These are phyloP conservation scores for Cynara cardunculus DNA, from an alignment of 129 eudicot species.

Conservation along the genomic window DNA sequence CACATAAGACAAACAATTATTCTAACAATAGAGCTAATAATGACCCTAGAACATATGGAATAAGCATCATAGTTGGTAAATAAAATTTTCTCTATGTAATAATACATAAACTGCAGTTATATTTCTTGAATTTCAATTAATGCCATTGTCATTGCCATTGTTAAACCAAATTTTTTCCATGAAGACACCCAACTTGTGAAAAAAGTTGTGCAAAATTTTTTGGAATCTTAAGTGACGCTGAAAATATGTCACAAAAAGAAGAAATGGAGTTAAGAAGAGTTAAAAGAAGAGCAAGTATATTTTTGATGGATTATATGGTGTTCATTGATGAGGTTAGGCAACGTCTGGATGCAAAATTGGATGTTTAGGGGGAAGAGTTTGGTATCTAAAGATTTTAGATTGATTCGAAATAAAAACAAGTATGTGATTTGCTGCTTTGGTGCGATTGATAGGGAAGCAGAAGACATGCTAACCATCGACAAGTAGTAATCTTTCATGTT, in stretches of 20 bases:
- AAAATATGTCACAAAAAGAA: too few relatives aligned
- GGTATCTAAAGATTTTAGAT: neutral
- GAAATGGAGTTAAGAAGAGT: too few relatives aligned
- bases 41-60: neutral
- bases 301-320: neutral
- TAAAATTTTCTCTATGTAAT: neutral
- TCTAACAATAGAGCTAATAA: neutral
- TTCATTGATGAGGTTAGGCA: neutral
- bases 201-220: too few relatives aligned
- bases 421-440: neutral
- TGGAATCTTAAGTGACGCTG: too few relatives aligned
- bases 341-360: neutral
- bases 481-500: neutral
- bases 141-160: neutral
- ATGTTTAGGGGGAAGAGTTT: neutral
- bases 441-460: neutral
- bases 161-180: too few relatives aligned
- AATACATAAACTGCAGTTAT: neutral
- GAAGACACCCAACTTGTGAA: too few relatives aligned
- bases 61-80: neutral
- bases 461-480: neutral
- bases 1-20: neutral
- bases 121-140: neutral
- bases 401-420: neutral
- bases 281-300: neutral